Conservation (phyloP, 768 basidiomycete species). For the Tricholoma terreum region DNA sequence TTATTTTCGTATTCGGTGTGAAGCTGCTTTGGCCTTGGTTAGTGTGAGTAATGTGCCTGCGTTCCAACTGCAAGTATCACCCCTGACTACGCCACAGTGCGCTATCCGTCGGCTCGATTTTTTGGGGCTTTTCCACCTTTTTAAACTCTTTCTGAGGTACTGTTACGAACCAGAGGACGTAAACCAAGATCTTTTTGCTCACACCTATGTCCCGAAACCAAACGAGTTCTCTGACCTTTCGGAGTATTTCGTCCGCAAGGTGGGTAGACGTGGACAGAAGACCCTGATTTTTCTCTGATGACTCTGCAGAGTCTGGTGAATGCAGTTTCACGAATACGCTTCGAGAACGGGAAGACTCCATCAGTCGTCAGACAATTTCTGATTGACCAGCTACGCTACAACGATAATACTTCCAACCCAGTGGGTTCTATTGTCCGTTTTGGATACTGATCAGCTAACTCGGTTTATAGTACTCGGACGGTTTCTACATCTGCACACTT, state of each 20-base stretch:
- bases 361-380: slow-evolving; percentile 83
- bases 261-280: slow-evolving; percentile 27
- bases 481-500: slow-evolving; percentile 83
- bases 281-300: slow-evolving; percentile 1
- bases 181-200: slow-evolving; percentile 78
- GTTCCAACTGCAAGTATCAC: slow-evolving; percentile 7
- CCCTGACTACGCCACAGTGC: slow-evolving; percentile 50
- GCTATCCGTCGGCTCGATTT: slow-evolving; percentile 81
- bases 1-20: slow-evolving; percentile 93
- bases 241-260: slow-evolving; percentile 96
- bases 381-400: slow-evolving; percentile 90
- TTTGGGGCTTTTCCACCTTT: slow-evolving; percentile 90
- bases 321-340: slow-evolving; percentile 82
- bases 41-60: slow-evolving; percentile 47
- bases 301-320: slow-evolving; percentile 63
- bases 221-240: slow-evolving; percentile 91
- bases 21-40: slow-evolving; percentile 84
- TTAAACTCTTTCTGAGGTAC: slow-evolving; percentile 90
- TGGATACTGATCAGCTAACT: not conserved
- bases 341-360: slow-evolving; percentile 83
- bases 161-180: slow-evolving; percentile 86
- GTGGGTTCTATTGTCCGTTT: slow-evolving; percentile 43
- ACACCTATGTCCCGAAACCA: slow-evolving; percentile 90
- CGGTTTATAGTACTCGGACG: slow-evolving; percentile 74
- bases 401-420: slow-evolving; percentile 89